Conservation (phyloP, 2,329 filamentous ascomycete genomes). For the Paecilomyces sp. region DNA sequence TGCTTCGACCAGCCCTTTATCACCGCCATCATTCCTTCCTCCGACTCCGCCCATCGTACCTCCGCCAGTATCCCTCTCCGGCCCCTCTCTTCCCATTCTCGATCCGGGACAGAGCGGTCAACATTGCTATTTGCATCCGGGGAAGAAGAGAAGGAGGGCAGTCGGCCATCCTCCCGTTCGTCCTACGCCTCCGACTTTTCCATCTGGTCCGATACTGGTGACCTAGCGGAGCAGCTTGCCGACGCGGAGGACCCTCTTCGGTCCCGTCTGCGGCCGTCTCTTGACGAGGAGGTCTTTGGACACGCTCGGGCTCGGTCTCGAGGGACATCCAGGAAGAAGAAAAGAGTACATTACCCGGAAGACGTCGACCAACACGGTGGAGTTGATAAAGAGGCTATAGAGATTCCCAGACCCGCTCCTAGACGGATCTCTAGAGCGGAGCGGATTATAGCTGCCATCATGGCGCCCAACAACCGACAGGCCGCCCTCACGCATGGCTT, state of each 20-base stretch:
- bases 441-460: conserved; percentile 70
- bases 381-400: conserved; percentile 48
- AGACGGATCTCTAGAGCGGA: conserved; percentile 59
- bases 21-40: conserved; percentile 77
- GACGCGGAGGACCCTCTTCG: conserved; percentile 76
- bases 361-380: conserved; percentile 34
- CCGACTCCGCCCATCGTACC: conserved; percentile 52
- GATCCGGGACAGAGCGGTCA: conserved; percentile 28
- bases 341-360: conserved; percentile 63
- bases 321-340: conserved; percentile 38
- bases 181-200: conserved; percentile 61
- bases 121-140: conserved; percentile 32
- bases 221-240: conserved; percentile 84
- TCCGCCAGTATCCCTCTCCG: conserved; percentile 83
- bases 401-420: conserved; percentile 63
- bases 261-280: conserved; percentile 58
- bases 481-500: conserved; percentile 76
- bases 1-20: conserved; percentile 70
- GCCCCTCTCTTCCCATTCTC: conserved; percentile 48
- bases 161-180: conserved; percentile 45
- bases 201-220: conserved; percentile 89
- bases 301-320: conserved; percentile 24
- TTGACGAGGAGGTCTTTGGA: conserved; percentile 55
- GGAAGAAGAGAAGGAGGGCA: conserved; percentile 40
- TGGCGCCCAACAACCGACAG: conserved; percentile 66